A percentile compares a stretch with the other conserved stretches of the same genome.
Evolutionary conservation across 2,329 filamentous ascomycete genomes (phyloP).

Genomic region (Colletotrichum higginsianum): DNA sequence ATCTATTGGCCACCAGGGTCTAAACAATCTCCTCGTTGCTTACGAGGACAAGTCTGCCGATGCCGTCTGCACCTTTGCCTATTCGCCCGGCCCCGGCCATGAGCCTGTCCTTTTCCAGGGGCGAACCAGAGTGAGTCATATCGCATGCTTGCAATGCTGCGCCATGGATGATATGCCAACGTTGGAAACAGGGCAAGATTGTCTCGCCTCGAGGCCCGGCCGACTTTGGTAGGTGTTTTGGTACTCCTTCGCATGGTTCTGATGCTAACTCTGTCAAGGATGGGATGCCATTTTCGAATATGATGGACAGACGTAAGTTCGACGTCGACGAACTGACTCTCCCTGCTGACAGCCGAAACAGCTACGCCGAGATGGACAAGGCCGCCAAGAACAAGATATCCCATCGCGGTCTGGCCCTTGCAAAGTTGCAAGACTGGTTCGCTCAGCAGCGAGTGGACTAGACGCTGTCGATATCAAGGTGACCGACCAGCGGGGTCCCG

Average conservation of each 20-base stretch:
- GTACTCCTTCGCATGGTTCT: constrained; percentile 27
- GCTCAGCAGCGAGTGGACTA: constrained; percentile 55
- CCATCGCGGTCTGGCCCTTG: constrained; percentile 88
- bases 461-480: background rate
- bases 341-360: constrained; percentile 49
- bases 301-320: constrained; percentile 81
- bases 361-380: constrained; percentile 95
- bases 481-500: too few species aligned
- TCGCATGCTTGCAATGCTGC: background rate
- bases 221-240: constrained; percentile 79
- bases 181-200: constrained; percentile 75
- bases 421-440: constrained; percentile 89
- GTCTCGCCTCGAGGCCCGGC: constrained; percentile 85
- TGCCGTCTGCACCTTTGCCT: constrained; percentile 96
- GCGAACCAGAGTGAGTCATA: constrained; percentile 77
- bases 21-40: constrained; percentile 91
- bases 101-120: constrained; percentile 94
- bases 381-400: constrained; percentile 91
- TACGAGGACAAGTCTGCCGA: constrained; percentile 93
- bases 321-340: background rate
- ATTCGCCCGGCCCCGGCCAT: constrained; percentile 86
- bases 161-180: background rate
- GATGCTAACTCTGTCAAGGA: constrained; percentile 64
- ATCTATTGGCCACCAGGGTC: constrained; percentile 83
- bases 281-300: constrained; percentile 99